These are phyloP conservation scores for Tylopilus rubrobrunneus DNA, from an alignment of 768 basidiomycete species.

Conservation along the genomic window DNA sequence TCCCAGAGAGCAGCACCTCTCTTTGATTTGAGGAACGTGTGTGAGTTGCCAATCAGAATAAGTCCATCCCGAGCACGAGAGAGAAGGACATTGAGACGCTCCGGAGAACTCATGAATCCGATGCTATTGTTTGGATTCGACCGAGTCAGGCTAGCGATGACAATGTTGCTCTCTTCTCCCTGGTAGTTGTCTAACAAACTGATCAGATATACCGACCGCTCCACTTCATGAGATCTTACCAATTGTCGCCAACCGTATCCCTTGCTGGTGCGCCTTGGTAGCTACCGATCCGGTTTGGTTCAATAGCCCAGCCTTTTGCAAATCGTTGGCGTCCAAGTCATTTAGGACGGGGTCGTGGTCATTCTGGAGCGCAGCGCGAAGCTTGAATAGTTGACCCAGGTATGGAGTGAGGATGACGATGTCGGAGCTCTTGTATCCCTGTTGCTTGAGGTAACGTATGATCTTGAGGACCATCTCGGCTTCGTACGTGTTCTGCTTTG, in stretches of 20 bases:
- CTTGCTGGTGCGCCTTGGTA: constrained; percentile 35
- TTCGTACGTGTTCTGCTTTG: constrained; percentile 62
- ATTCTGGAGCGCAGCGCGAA: constrained; percentile 42
- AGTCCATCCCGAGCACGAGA: constrained; percentile 65
- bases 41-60: constrained; percentile 63
- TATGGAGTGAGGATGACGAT: constrained; percentile 70
- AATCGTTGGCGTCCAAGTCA: constrained; percentile 59
- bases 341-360: constrained; percentile 57
- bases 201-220: background rate
- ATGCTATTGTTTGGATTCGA: constrained; percentile 56
- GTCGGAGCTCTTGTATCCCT: constrained; percentile 59
- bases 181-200: constrained; percentile 62
- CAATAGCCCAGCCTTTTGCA: constrained; percentile 55
- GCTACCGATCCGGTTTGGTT: constrained; percentile 32
- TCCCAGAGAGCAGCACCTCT: constrained; percentile 54
- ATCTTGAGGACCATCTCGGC: constrained; percentile 64
- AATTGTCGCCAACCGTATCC: constrained; percentile 61
- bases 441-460: constrained; percentile 61
- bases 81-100: constrained; percentile 70
- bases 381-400: constrained; percentile 55
- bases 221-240: constrained; percentile 35
- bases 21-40: constrained; percentile 54
- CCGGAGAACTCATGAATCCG: constrained; percentile 68
- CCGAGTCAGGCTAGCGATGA: constrained; percentile 57
- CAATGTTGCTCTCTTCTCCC: constrained; percentile 70